These are phyloP conservation scores for Spathaspora sp. DNA, from an alignment of 1,139 yeast species.

Conservation along the genomic window DNA sequence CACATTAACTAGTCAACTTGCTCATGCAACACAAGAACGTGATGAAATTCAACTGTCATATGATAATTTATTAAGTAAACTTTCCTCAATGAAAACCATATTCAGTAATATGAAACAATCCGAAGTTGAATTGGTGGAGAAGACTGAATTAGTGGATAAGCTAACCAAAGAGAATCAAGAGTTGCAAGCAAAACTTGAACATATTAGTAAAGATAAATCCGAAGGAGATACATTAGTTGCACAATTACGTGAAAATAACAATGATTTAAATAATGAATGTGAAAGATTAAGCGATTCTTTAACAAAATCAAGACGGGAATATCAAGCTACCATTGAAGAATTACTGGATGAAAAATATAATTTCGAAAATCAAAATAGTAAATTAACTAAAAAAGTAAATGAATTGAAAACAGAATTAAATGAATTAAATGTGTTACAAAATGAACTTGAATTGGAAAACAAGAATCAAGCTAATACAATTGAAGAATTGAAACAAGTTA, in stretches of 20 bases:
- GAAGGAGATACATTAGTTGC: slow-evolving; percentile 22
- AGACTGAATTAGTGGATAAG: slow-evolving; percentile 40
- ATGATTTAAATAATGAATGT: slow-evolving; percentile 63
- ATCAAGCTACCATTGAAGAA: slow-evolving; percentile 39
- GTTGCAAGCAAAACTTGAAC: slow-evolving; percentile 15
- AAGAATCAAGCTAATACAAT: slow-evolving; percentile 42
- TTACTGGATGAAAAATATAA: slow-evolving; percentile 49
- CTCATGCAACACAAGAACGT: slow-evolving; percentile 44
- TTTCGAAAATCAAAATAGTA: slow-evolving; percentile 38
- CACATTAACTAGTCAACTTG: slow-evolving; percentile 9
- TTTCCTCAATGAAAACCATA: slow-evolving; percentile 77
- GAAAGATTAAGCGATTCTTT: slow-evolving; percentile 58
- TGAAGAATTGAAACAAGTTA: slow-evolving; percentile 45
- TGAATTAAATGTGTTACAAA: slow-evolving; percentile 46
- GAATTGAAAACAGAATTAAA: slow-evolving; percentile 43
- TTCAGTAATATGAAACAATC: slow-evolving; percentile 76
- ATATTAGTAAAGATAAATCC: slow-evolving; percentile 18
- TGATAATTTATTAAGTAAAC: slow-evolving; percentile 68
- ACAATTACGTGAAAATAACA: slow-evolving; percentile 40
- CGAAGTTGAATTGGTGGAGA: slow-evolving; percentile 64
- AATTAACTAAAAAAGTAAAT: slow-evolving; percentile 32
- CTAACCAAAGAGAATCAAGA: slow-evolving; percentile 32
- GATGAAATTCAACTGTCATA: slow-evolving; percentile 71
- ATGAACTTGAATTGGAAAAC: slow-evolving; percentile 48
- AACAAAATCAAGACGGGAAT: slow-evolving; percentile 44